Evolutionary conservation across 2,329 filamentous ascomycete species (phyloP).

Genomic region (Fusarium devonianum): DNA sequence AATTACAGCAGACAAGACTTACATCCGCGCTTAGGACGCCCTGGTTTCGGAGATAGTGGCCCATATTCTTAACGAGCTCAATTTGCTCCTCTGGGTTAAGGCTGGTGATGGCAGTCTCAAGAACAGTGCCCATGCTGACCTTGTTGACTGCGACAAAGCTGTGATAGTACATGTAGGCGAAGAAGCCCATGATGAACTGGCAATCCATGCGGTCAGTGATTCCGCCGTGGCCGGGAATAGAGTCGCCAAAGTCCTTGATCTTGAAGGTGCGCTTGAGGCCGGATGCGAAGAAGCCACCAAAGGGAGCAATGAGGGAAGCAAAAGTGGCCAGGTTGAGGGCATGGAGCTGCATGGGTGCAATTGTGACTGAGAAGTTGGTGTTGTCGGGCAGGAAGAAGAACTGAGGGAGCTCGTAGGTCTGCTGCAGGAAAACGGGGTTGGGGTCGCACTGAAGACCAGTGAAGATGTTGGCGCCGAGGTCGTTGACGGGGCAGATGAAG

Average conservation of each 20-base stretch:
- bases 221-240: constrained; percentile 94
- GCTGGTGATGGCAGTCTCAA: constrained; percentile 92
- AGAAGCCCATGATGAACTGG: constrained; percentile 99
- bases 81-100: constrained; percentile 87
- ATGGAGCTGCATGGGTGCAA: constrained; percentile 92
- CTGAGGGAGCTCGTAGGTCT: constrained; percentile 74
- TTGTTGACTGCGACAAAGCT: constrained; percentile 94
- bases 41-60: constrained; percentile 70
- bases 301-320: constrained; percentile 94
- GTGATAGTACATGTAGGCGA: constrained; percentile 98
- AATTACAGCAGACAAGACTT: constrained; percentile 17
- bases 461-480: constrained; percentile 91
- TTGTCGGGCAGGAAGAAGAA: constrained; percentile 73
- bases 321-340: constrained; percentile 90
- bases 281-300: constrained; percentile 97
- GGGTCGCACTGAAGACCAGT: constrained; percentile 88
- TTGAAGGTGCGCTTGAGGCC: constrained; percentile 98
- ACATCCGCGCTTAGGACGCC: constrained; percentile 52
- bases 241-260: constrained; percentile 99
- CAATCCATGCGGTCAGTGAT: constrained; percentile 99
- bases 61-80: constrained; percentile 74
- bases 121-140: constrained; percentile 82
- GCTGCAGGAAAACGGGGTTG: constrained; percentile 89
- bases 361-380: constrained; percentile 69
- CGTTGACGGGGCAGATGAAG: constrained; percentile 97